phyloP scores from a whole-genome alignment of 192 early-diverging fungal species.

The Coemansia sp. region DNA sequence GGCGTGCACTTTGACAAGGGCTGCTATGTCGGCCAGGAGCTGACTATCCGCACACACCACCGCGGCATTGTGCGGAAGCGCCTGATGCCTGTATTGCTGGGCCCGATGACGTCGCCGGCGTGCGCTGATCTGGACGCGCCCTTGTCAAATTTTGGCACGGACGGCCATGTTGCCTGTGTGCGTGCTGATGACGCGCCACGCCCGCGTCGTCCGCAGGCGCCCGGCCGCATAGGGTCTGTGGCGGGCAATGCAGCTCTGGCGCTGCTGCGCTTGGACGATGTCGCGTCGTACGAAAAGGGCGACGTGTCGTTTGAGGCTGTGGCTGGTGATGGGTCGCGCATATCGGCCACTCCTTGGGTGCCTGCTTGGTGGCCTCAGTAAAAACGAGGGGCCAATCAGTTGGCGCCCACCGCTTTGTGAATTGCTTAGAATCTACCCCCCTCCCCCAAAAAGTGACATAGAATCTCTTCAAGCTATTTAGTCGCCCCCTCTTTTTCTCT shows the following conservation, averaged over 20 bases:
- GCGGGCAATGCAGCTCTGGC: slow-evolving; percentile 83
- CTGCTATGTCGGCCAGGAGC: slow-evolving; percentile 97
- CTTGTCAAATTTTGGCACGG: background rate
- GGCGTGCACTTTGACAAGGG: slow-evolving; percentile 98
- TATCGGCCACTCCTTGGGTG: slow-evolving; percentile 35
- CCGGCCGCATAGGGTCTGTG: slow-evolving; percentile 65
- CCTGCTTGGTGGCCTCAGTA: slow-evolving; percentile 47
- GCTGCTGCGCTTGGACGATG: slow-evolving; percentile 80
- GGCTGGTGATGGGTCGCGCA: slow-evolving; percentile 17
- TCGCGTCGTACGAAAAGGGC: slow-evolving; percentile 17
- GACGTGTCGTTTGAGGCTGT: slow-evolving; percentile 15
- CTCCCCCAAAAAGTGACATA: slow-evolving; percentile 11
- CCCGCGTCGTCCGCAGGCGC: slow-evolving; percentile 43
- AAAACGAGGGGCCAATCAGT: background rate
- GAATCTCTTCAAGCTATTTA: background rate
- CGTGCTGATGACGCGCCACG: slow-evolving; percentile 17
- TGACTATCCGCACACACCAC: slow-evolving; percentile 96
- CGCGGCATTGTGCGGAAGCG: slow-evolving; percentile 92
- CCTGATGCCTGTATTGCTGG: slow-evolving; percentile 70
- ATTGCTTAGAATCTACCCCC: background rate
- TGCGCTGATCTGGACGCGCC: slow-evolving; percentile 10
- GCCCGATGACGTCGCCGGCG: slow-evolving; percentile 13
- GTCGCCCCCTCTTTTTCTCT: background rate
- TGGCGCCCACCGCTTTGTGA: background rate
- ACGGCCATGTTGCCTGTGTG: slow-evolving; percentile 45